These are phyloP conservation scores for Alternaria solani DNA, from an alignment of 2,329 filamentous ascomycete species.

Conservation along the genomic window DNA sequence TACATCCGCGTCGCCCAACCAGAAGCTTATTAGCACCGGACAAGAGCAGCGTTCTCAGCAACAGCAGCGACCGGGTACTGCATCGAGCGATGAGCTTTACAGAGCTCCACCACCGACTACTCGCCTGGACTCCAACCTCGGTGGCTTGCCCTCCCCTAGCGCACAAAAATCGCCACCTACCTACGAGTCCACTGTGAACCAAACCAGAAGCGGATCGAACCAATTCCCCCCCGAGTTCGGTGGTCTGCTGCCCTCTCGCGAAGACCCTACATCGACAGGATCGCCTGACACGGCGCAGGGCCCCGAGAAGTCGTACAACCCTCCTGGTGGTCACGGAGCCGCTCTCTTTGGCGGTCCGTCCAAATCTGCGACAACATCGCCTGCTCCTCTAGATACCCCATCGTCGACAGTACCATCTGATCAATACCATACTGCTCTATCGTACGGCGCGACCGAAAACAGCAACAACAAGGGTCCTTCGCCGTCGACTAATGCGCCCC, in stretches of 20 bases:
- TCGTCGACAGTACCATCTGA: conserved; percentile 53
- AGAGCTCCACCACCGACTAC: conserved; percentile 45
- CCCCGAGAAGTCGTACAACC: conserved; percentile 49
- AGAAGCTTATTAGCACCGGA: conserved; percentile 39
- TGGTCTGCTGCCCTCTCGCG: conserved; percentile 63
- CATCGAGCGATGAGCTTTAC: conserved; percentile 43
- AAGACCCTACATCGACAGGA: conserved; percentile 59
- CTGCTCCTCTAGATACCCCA: conserved; percentile 50
- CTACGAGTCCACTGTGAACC: conserved; percentile 59
- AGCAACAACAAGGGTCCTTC: conserved; percentile 44
- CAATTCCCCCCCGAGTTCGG: conserved; percentile 64
- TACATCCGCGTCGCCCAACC: conserved; percentile 65
- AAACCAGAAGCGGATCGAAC: conserved; percentile 49
- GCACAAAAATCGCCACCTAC: conserved; percentile 67
- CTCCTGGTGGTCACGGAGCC: conserved; percentile 51
- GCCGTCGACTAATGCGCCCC: conserved; percentile 41
- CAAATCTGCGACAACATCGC: conserved; percentile 49
- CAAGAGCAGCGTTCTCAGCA: conserved; percentile 38
- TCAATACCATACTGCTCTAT: conserved; percentile 53
- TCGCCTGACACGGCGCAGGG: conserved; percentile 47
- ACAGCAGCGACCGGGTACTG: conserved; percentile 39
- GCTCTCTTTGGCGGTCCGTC: conserved; percentile 51
- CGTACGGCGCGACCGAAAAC: conserved; percentile 46
- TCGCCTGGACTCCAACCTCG: conserved; percentile 47
- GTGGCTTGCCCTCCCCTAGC: conserved; percentile 59